phyloP scores from a whole-genome alignment of 164 flowering plant genomes.

The grape (Vitis vinifera) region ASM3070453v1 NC_081821.1:11144501-11145000 shows the following conservation, averaged over 20 bases:
- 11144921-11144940: conserved; percentile 46
- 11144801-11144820: conserved; percentile 30
- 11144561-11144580: conserved; percentile 83
- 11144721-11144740: conserved; percentile 39
- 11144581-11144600: conserved; percentile 58
- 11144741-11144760: conserved; percentile 74
- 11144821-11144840: conserved; percentile 33
- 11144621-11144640: conserved; percentile 38
- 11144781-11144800: conserved; percentile 40
- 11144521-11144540: conserved; percentile 76
- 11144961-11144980: conserved; percentile 38
- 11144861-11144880: conserved; percentile 38
- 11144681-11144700: conserved; percentile 45
- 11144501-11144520: not conserved
- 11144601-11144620: conserved; percentile 16
- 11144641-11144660: conserved; percentile 58
- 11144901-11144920: conserved; percentile 48
- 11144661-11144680: conserved; percentile 54
- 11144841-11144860: conserved; percentile 39
- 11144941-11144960: conserved; percentile 31
- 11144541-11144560: conserved; percentile 86
- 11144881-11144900: conserved; percentile 46
- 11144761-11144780: conserved; percentile 34
- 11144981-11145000: conserved; percentile 59
- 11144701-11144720: conserved; percentile 34